Evolutionary conservation across 257 asterid genomes (phyloP).

Genomic region (Scutellaria barbata): DNA sequence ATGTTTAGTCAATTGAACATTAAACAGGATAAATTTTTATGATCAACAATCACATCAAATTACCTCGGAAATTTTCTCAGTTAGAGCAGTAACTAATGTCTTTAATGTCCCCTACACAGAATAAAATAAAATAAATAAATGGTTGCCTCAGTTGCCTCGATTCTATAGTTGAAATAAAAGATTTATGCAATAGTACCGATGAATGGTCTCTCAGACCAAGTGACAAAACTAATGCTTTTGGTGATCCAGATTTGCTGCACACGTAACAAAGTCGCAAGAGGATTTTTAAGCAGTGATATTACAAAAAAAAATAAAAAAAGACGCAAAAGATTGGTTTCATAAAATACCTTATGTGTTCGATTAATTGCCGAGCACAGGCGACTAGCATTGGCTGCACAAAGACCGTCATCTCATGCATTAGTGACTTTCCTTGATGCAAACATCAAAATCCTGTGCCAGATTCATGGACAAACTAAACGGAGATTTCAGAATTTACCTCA

Average conservation of each 20-base stretch:
- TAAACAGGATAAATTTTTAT: neutral
- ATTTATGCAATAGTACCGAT: conserved; percentile 45
- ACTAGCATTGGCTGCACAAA: conserved; percentile 80
- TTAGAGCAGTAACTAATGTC: conserved; percentile 66
- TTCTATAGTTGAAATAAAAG: neutral
- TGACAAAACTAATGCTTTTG: conserved; percentile 74
- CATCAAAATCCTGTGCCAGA: conserved; percentile 10
- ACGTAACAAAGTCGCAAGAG: conserved; percentile 15
- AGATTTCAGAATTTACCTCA: conserved; percentile 57
- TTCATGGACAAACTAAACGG: neutral
- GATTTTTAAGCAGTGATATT: conserved; percentile 12
- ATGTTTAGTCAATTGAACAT: neutral
- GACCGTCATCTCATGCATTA: conserved; percentile 34
- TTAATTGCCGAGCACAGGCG: conserved; percentile 86
- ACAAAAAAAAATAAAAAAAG: neutral
- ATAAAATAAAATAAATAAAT: neutral
- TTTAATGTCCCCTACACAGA: conserved; percentile 60
- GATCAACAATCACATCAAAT: neutral
- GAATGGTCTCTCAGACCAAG: conserved; percentile 92
- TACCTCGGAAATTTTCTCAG: conserved; percentile 52
- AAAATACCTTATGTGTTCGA: conserved; percentile 79
- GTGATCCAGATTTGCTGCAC: conserved; percentile 73
- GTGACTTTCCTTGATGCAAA: conserved; percentile 17
- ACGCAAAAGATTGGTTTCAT: conserved; percentile 13
- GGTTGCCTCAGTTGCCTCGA: neutral